These are phyloP conservation scores for Rhizopogon vinicolor DNA, from an alignment of 768 basidiomycete genomes.

Conservation along the genomic window DNA sequence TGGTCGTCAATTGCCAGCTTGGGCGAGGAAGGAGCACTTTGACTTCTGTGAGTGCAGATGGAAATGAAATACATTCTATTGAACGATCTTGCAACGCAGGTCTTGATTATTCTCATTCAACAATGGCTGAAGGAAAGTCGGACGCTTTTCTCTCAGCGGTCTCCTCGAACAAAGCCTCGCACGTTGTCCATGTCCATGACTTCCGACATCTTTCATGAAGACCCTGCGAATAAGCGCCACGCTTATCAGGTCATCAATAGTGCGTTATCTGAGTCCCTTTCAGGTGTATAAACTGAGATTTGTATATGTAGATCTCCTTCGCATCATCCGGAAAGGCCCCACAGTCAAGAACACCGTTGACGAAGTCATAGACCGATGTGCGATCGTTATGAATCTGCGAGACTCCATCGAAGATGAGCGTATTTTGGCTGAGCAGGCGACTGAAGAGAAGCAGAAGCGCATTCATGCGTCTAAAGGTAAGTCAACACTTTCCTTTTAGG, in stretches of 20 bases:
- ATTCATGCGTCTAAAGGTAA: conserved; percentile 68
- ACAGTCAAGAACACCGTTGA: conserved; percentile 85
- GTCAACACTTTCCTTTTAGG: conserved; percentile 4
- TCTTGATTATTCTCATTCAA: conserved; percentile 78
- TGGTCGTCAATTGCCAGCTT: conserved; percentile 94
- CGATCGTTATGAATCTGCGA: conserved; percentile 77
- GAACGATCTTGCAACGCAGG: conserved; percentile 32
- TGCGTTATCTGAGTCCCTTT: conserved; percentile 29
- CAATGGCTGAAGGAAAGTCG: conserved; percentile 63
- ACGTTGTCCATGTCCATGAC: conserved; percentile 42
- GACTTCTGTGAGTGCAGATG: conserved; percentile 57
- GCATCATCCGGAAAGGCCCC: conserved; percentile 83
- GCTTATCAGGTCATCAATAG: conserved; percentile 92
- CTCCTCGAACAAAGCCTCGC: conserved; percentile 23
- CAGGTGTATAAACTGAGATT: conserved; percentile 1
- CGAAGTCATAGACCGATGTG: conserved; percentile 83
- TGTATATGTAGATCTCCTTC: conserved; percentile 56
- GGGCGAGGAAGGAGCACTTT: conserved; percentile 89
- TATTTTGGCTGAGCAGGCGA: conserved; percentile 68
- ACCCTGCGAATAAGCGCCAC: conserved; percentile 37
- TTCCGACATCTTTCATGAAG: conserved; percentile 20
- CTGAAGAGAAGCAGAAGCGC: conserved; percentile 66
- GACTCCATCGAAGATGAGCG: conserved; percentile 86
- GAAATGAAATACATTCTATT: neutral
- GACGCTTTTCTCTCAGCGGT: conserved; percentile 22